These are phyloP conservation scores for Coniosporium apollinis DNA, from an alignment of 495 filamentous ascomycete genomes.

Conservation along the genomic window DNA sequence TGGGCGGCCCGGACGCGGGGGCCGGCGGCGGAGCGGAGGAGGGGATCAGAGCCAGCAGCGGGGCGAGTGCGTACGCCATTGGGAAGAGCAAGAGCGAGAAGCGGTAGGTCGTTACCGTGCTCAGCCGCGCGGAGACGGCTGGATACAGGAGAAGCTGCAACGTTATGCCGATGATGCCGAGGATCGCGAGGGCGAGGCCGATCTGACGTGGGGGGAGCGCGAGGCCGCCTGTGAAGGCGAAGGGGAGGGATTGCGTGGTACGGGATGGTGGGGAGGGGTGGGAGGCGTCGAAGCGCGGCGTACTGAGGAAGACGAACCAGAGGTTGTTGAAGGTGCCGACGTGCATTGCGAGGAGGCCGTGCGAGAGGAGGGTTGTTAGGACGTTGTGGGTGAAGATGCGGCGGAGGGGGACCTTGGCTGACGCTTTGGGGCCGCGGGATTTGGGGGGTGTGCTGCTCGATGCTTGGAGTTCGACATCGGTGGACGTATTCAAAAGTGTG, in stretches of 20 bases:
- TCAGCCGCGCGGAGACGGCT: conserved; percentile 37
- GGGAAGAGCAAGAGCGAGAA: conserved; percentile 46
- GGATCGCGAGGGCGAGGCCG: conserved; percentile 50
- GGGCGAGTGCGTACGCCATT: conserved; percentile 44
- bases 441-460: neutral
- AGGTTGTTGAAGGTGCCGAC: conserved; percentile 59
- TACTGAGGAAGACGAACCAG: conserved; percentile 55
- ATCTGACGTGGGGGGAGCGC: conserved; percentile 51
- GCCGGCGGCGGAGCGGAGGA: conserved; percentile 13
- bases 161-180: conserved; percentile 51
- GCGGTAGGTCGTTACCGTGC: conserved; percentile 43
- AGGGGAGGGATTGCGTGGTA: conserved; percentile 17
- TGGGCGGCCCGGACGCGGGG: conserved; percentile 40
- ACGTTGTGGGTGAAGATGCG: conserved; percentile 48
- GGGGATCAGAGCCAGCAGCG: conserved; percentile 48
- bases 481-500: neutral
- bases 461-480: neutral
- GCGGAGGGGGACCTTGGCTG: conserved; percentile 41
- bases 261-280: conserved; percentile 16
- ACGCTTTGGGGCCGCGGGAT: conserved; percentile 2
- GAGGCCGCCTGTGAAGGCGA: conserved; percentile 58
- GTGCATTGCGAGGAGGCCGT: conserved; percentile 55
- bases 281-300: conserved; percentile 35
- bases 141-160: conserved; percentile 60
- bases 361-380: conserved; percentile 41